Evolutionary conservation across 1,139 yeast species (phyloP), one percentile per base, ranked within the genome.

Genomic region (Waltiozyma sp.): DNA sequence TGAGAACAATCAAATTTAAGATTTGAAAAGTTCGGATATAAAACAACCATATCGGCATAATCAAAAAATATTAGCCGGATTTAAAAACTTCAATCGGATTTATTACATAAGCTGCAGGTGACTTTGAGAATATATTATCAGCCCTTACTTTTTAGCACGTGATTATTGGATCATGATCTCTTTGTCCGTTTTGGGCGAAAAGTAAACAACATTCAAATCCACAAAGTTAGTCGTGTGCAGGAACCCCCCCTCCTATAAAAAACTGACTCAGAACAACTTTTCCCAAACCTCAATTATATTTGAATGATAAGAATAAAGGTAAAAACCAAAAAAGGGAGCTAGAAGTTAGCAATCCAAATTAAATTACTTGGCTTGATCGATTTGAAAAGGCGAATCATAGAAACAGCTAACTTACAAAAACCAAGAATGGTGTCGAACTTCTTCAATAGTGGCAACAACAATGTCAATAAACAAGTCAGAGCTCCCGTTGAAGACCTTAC

Each of bases 361-460:
- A n/a, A n/a, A n/a, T n/a, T n/a, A n/a, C n/a, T n/a, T n/a, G n/a
- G n/a, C n/a, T n/a, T n/a, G n/a, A n/a, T n/a, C n/a, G n/a, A n/a
- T n/a, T n/a, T n/a, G n/a, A n/a, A n/a, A n/a, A n/a, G n/a, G n/a
- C n/a, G n/a, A n/a, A n/a, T n/a, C n/a, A n/a, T n/a, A n/a, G n/a
- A n/a, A n/a, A n/a, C n/a, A n/a, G n/a, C n/a, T 26, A 14, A 10
- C 14, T n/a, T 16, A 6, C 18, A n/a, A 14, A 4, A 31, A 7
- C n/a, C 18, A 14, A 31, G n/a, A 18, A 54, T 54, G 58, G 54
- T 53, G 19, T 56, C 58, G 36, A 55, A 54, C 43, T 54, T 55
- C 39, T 54, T 54, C 48, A 47, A 45, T 38, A 50, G n/a, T n/a
- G 33, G 33, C n/a, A 31, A 5, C 18, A 31, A 31, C 34, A 31